Conservation (phyloP, 306 rosid genomes). For the Cercis canadensis region DNA sequence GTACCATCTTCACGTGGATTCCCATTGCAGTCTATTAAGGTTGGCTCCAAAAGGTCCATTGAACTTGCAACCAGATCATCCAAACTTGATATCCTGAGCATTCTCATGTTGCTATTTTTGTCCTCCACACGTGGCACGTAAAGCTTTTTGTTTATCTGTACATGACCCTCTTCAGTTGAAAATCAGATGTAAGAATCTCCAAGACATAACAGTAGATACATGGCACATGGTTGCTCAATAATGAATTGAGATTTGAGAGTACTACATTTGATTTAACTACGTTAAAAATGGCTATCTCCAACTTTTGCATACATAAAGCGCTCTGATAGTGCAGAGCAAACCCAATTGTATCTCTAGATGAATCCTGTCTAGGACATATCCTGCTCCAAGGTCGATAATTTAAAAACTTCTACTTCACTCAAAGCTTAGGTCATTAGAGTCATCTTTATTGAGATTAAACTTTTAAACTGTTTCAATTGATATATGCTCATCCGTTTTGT, state of each 20-base stretch:
- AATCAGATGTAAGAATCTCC: conserved; percentile 37
- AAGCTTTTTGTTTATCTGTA: conserved; percentile 50
- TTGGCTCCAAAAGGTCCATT: conserved; percentile 13
- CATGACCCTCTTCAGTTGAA: conserved; percentile 53
- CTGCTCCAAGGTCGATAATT: not conserved
- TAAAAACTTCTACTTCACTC: too few relatives aligned
- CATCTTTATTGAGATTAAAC: too few relatives aligned
- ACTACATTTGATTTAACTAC: not conserved
- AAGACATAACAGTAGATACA: conserved; percentile 1
- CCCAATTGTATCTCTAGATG: not conserved
- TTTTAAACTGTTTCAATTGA: too few relatives aligned
- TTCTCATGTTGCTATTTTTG: conserved; percentile 71
- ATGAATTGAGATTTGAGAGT: not conserved
- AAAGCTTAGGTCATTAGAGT: too few relatives aligned
- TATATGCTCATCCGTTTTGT: too few relatives aligned
- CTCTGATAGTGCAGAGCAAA: too few relatives aligned
- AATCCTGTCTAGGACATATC: not conserved
- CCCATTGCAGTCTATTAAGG: conserved; percentile 9
- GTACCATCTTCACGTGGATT: conserved; percentile 26
- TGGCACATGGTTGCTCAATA: conserved; percentile 1
- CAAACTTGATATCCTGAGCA: conserved; percentile 61
- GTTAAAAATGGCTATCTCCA: not conserved
- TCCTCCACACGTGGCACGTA: conserved; percentile 78
- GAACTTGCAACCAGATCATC: conserved; percentile 73
- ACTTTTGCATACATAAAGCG: conserved; percentile 11